phyloP scores from a whole-genome alignment of 2,329 filamentous ascomycete species.

The Talaromyces amestolkiae region DNA sequence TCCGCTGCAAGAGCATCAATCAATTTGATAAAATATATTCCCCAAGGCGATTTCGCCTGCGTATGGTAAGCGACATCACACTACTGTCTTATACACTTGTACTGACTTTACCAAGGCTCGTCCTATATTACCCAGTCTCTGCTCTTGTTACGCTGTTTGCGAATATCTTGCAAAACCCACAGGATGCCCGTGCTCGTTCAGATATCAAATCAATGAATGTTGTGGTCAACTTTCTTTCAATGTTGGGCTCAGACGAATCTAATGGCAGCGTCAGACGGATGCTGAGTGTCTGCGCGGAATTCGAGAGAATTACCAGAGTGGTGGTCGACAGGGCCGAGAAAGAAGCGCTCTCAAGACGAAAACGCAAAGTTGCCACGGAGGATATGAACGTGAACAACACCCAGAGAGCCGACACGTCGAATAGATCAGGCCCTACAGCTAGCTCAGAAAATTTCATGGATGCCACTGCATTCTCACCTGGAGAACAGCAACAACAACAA shows the following conservation, averaged over 20 bases:
- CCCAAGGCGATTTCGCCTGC: constrained; percentile 89
- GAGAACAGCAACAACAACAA: constrained; percentile 2
- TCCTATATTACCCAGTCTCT: constrained; percentile 94
- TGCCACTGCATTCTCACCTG: background rate
- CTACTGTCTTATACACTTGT: background rate
- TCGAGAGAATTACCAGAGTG: constrained; percentile 86
- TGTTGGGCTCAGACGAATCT: constrained; percentile 82
- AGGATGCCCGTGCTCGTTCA: constrained; percentile 80
- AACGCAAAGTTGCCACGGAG: constrained; percentile 64
- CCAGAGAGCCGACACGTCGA: constrained; percentile 24
- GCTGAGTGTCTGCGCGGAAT: constrained; percentile 91
- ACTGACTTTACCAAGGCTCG: constrained; percentile 59
- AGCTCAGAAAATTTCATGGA: constrained; percentile 1
- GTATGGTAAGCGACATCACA: constrained; percentile 69
- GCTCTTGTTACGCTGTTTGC: constrained; percentile 92
- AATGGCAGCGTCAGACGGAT: constrained; percentile 91
- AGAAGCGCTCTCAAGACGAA: constrained; percentile 74
- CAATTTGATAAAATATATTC: constrained; percentile 90
- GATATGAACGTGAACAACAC: constrained; percentile 18
- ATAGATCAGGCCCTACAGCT: constrained; percentile 14
- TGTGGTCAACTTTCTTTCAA: constrained; percentile 87
- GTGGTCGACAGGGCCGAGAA: constrained; percentile 90
- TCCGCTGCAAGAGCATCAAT: constrained; percentile 91
- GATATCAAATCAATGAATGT: constrained; percentile 89
- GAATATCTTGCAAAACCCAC: constrained; percentile 92